These are phyloP conservation scores for Incumbomyces delicatus DNA, from an alignment of 2,329 filamentous ascomycete species.

Conservation along the genomic window DNA sequence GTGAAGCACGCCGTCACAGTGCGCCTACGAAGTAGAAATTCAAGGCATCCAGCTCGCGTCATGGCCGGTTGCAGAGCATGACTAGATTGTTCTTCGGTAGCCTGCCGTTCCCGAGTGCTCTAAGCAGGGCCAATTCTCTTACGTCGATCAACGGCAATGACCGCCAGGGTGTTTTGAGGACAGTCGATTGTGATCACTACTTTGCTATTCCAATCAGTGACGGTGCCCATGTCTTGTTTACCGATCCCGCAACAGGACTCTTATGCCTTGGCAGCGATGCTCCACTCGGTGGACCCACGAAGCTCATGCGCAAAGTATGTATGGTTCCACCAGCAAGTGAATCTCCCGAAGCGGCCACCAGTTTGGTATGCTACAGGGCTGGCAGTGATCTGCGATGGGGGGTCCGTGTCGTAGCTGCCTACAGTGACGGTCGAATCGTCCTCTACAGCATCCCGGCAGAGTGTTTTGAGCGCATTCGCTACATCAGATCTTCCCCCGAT, in stretches of 20 bases:
- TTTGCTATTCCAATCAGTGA: conserved; percentile 56
- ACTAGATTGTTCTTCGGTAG: conserved; percentile 20
- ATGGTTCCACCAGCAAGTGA: conserved; percentile 36
- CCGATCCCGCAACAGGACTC: conserved; percentile 46
- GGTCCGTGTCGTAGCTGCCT: conserved; percentile 49
- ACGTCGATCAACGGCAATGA: conserved; percentile 10
- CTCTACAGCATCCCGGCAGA: conserved; percentile 54
- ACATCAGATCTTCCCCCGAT: conserved; percentile 9
- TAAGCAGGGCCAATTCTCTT: conserved; percentile 1
- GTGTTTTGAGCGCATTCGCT: conserved; percentile 31
- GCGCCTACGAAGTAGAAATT: conserved; percentile 17
- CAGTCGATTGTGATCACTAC: conserved; percentile 49
- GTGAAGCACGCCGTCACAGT: conserved; percentile 8
- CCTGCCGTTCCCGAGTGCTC: conserved; percentile 14
- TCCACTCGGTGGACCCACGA: conserved; percentile 47
- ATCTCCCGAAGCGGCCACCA: conserved; percentile 22
- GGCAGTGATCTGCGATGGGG: conserved; percentile 50
- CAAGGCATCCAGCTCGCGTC: conserved; percentile 3
- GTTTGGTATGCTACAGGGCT: conserved; percentile 46
- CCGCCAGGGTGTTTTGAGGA: conserved; percentile 28
- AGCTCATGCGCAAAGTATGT: conserved; percentile 49
- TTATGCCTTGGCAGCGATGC: conserved; percentile 55
- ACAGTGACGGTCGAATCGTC: conserved; percentile 41
- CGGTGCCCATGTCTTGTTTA: conserved; percentile 55
- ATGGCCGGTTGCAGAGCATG: conserved; percentile 16